Evolutionary conservation across 1,284 basidiomycete genomes (phyloP).

Genomic region (Nidula niveotomentosa): DNA sequence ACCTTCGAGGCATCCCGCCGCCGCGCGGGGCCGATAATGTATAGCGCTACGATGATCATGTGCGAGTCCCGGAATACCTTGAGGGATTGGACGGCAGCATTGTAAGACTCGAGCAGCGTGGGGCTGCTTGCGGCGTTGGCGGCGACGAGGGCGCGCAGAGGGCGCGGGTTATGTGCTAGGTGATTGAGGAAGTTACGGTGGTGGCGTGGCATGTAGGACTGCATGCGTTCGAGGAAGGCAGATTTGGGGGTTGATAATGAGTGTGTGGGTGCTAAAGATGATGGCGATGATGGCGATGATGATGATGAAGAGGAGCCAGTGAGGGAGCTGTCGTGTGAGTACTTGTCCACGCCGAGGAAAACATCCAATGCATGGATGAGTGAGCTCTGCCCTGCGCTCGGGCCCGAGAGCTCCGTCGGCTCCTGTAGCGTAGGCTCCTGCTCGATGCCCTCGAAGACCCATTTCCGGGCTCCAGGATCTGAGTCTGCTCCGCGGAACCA

Average conservation of each 20-base stretch:
- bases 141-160: slow-evolving; percentile 46
- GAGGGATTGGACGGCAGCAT: slow-evolving; percentile 68
- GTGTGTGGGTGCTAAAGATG: slow-evolving; percentile 9
- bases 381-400: slow-evolving; percentile 90
- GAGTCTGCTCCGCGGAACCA: slow-evolving; percentile 92
- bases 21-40: slow-evolving; percentile 70
- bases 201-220: slow-evolving; percentile 84
- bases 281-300: background rate
- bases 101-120: slow-evolving; percentile 61
- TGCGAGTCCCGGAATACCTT: slow-evolving; percentile 83
- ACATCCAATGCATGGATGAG: slow-evolving; percentile 89
- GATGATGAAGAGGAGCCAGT: slow-evolving; percentile 16
- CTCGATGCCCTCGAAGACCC: slow-evolving; percentile 79
- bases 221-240: slow-evolving; percentile 80
- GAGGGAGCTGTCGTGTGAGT: slow-evolving; percentile 33
- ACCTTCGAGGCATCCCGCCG: slow-evolving; percentile 9
- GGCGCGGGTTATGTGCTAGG: slow-evolving; percentile 55
- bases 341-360: slow-evolving; percentile 83
- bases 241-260: slow-evolving; percentile 18
- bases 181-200: slow-evolving; percentile 86
- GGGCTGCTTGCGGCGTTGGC: slow-evolving; percentile 11
- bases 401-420: slow-evolving; percentile 76
- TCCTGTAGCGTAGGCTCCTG: slow-evolving; percentile 44
- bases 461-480: slow-evolving; percentile 48
- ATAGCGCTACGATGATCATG: slow-evolving; percentile 79